phyloP scores from a whole-genome alignment of 1,284 basidiomycete species.

The Entoloma clypeatum region DNA sequence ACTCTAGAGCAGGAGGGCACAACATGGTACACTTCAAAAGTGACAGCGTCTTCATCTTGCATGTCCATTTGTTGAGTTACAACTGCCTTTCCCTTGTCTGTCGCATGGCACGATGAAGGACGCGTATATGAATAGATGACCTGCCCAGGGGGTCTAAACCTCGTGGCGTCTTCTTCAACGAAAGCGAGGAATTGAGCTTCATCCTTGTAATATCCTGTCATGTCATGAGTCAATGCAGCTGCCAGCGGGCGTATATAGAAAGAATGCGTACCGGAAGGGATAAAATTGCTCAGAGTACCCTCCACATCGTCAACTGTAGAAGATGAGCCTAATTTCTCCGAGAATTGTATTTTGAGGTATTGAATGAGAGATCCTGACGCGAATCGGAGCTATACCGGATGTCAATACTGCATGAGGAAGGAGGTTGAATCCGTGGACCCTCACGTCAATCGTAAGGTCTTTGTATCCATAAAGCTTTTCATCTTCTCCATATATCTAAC shows the following conservation, averaged over 20 bases:
- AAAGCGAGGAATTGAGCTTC: constrained; percentile 60
- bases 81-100: constrained; percentile 48
- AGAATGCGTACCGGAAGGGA: constrained; percentile 60
- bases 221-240: constrained; percentile 1
- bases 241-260: no score
- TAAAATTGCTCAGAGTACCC: constrained; percentile 71
- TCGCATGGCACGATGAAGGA: constrained; percentile 38
- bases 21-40: constrained; percentile 86
- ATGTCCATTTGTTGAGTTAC: constrained; percentile 36
- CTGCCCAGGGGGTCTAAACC: constrained; percentile 77
- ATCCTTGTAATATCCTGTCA: constrained; percentile 61
- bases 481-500: constrained; percentile 88
- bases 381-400: constrained; percentile 58
- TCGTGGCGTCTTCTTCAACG: constrained; percentile 69
- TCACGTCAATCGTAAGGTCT: constrained; percentile 77
- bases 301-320: constrained; percentile 89
- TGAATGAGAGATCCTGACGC: constrained; percentile 83
- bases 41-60: constrained; percentile 57
- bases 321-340: constrained; percentile 62
- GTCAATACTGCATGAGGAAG: not conserved
- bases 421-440: constrained; percentile 24
- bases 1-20: constrained; percentile 13
- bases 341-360: constrained; percentile 69
- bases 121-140: constrained; percentile 76
- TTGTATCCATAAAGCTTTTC: constrained; percentile 96